Base-by-base conservation (phyloP, 108 stramenopile genomes). In the Cyclostephanos invisitatus region DNA sequence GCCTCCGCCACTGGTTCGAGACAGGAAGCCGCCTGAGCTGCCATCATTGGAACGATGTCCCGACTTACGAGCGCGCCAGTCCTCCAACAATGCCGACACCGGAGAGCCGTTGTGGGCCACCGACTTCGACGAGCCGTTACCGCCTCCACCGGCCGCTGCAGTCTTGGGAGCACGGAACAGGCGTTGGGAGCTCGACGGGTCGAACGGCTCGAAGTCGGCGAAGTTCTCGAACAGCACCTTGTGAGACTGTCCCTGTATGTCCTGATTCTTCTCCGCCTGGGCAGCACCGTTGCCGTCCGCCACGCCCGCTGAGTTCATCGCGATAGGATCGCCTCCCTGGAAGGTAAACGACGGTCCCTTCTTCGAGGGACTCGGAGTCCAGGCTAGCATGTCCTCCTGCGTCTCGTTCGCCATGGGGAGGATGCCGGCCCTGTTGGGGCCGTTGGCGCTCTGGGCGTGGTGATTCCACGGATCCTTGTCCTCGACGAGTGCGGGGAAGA, bases 401-500 rank as follows among this genome's bases (percentile, higher is more conserved):
- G 72, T 73, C 73, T 81, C 76, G 20, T 75, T 58, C 54, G 80
- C 68, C 56, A 62, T 70, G 50, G 75, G 61, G 21, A 56, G 28
- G 67, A 70, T 65, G 36, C 67, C 40, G n/a, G 47, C 59, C 3
- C 66, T n/a, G 67, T 70, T 18, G 70, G 73, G 8, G 46, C 53
- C 35, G 25, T 47, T 21, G n/a, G 46, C 49, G 56, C 24, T 2
- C 62, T 49, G 42, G 54, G 62, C 17, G 21, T 59, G n/a, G 15
- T 59, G 58, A 59, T 61, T 61, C 60, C 60, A 85, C 20, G 73
- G 75, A 63, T 77, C 85, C 47, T 89, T 87, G 40, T 87, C 87
- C 8, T 79, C 80, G 15, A 80, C 75, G 17, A 92, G 67, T 14
- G 83, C 77, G 10, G 91, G 83, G 56, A 89, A 89, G 4, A 88